Base-by-base conservation (phyloP, 306 rosid species). In the Geum urbanum region DNA sequence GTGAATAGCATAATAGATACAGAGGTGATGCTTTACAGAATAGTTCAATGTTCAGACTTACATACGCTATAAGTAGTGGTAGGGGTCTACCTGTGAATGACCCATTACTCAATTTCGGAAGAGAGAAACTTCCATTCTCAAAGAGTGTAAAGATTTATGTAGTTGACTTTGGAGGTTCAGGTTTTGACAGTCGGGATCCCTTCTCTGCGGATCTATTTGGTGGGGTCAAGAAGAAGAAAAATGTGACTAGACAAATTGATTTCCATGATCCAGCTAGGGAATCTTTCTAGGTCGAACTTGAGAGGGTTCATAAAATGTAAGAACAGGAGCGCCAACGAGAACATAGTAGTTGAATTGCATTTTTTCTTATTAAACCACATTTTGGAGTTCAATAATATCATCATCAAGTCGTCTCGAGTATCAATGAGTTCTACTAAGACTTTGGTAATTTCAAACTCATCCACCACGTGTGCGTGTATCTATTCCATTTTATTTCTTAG, bases 261-360 rank as follows among this genome's bases (percentile, higher is more conserved):
- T 92, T 87, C 61, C 92, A 89, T 76, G 98, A 92, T 81, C 92
- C 96, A 66, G 95, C 80, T 49, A 89, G 98, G 66, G 98, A 92
- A 69, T 92, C 96, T 2, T 92, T 92, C 77, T 96, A 92, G 89
- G 98, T 96, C 12, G 98, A 92, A 77, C 96, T 92, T 73, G 95
- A 89, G 88, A 92, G 92, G 80, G 98, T 92, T 83, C 98, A 92
- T 83, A 90, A 86, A 82, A 75, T 89, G 87, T 96, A 92, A 83
- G 96, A 92, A 72, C 89, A 87, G 78, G 98, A 92, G 79, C 85
- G 96, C 16, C 95, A 82, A 71, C 77, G 84, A n/a, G n/a, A n/a
- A n/a, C n/a, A n/a, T n/a, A n/a, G n/a, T n/a, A n/a, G n/a, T n/a
- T n/a, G n/a, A n/a, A n/a, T n/a, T n/a, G n/a, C n/a, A n/a, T n/a